A percentile compares a stretch with the other conserved stretches of the same genome.
Conservation (phyloP, 2,329 filamentous ascomycete species). For the Helminthosporium solani region DNA sequence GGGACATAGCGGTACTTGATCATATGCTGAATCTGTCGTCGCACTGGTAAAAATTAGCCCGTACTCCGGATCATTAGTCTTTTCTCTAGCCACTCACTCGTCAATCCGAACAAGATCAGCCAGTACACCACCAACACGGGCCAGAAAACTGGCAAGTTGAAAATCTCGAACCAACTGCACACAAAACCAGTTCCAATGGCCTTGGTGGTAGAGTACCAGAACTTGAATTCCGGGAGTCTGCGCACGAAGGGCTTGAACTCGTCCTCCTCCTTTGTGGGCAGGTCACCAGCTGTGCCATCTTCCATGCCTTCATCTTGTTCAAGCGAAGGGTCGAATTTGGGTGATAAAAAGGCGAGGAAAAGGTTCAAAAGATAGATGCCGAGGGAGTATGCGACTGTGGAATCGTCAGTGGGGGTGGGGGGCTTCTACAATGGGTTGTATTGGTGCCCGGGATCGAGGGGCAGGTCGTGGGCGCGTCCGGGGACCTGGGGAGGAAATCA, state of each 20-base stretch:
- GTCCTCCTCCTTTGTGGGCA: conserved; percentile 94
- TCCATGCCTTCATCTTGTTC: conserved; percentile 96
- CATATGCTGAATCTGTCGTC: conserved; percentile 99
- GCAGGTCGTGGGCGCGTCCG: not conserved
- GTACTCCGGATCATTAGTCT: not conserved
- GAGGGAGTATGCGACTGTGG: conserved; percentile 86
- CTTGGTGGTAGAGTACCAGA: conserved; percentile 95
- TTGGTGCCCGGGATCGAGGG: not conserved
- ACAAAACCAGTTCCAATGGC: conserved; percentile 79
- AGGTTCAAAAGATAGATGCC: conserved; percentile 99
- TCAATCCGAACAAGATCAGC: conserved; percentile 93
- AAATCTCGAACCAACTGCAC: conserved; percentile 91
- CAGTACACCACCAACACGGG: conserved; percentile 97
- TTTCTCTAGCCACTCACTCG: conserved; percentile 64
- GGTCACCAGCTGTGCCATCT: conserved; percentile 72
- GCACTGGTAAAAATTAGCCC: conserved; percentile 61
- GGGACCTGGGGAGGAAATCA: not conserved
- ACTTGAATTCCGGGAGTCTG: conserved; percentile 97
- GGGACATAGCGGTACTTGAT: conserved; percentile 99
- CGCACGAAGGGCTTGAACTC: conserved; percentile 98
- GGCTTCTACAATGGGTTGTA: not conserved
- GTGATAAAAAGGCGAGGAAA: conserved; percentile 96
- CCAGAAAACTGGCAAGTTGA: conserved; percentile 99
- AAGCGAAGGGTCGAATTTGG: conserved; percentile 97
- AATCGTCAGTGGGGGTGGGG: conserved; percentile 7